phyloP scores from a whole-genome alignment of 176 grass and related monocot genomes.

The Paspalum notatum region DNA sequence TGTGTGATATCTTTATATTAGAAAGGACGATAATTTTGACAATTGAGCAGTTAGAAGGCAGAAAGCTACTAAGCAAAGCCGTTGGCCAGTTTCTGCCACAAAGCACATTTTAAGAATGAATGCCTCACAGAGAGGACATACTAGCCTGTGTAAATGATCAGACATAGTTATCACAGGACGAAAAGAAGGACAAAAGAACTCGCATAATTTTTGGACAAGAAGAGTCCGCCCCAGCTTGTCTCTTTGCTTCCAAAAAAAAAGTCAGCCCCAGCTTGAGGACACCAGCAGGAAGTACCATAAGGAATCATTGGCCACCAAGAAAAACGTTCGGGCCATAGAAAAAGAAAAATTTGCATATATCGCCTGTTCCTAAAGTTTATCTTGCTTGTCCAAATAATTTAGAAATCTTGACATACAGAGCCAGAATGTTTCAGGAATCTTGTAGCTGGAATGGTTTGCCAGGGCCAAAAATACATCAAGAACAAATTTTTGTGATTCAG shows the following conservation, averaged over 20 bases:
- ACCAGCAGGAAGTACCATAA: no score
- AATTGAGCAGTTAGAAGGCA: no score
- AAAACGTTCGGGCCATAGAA: neutral
- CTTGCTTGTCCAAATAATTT: conserved; percentile 67
- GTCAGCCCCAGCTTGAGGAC: neutral
- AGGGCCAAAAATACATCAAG: conserved; percentile 65
- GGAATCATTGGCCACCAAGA: no score
- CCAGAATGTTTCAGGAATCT: conserved; percentile 83
- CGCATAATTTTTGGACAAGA: neutral
- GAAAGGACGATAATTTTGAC: no score
- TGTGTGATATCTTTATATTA: no score
- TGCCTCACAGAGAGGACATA: neutral
- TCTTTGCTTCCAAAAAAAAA: no score
- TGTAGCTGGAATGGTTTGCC: conserved; percentile 58
- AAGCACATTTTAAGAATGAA: neutral
- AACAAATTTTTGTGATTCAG: conserved; percentile 70
- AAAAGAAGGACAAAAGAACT: neutral
- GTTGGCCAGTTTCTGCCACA: no score
- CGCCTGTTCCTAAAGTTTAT: neutral
- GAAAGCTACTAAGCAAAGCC: no score
- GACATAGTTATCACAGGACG: neutral
- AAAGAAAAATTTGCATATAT: neutral
- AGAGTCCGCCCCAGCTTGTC: neutral
- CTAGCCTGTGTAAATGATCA: neutral
- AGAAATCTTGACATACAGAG: conserved; percentile 80